These are phyloP conservation scores for Penicillium digitatum DNA, from an alignment of 2,329 filamentous ascomycete genomes.

Conservation along the genomic window DNA sequence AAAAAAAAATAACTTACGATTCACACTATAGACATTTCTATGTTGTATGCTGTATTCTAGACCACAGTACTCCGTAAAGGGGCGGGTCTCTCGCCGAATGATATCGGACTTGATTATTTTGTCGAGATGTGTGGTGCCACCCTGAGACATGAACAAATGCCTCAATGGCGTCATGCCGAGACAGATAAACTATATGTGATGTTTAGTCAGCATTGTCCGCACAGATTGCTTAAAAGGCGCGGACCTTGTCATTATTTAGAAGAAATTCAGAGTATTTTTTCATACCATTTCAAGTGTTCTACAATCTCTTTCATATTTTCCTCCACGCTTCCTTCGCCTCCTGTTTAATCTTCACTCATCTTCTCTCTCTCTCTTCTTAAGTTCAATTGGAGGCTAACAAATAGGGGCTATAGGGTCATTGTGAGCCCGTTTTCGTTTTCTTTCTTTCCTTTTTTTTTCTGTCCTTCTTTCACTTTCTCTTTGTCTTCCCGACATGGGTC, in stretches of 20 bases:
- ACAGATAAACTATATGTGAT: no score
- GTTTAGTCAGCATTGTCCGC: no score
- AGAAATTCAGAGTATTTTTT: no score
- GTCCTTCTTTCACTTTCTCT: background rate
- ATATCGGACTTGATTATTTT: conserved; percentile 23
- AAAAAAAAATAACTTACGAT: background rate
- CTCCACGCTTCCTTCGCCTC: conserved; percentile 4
- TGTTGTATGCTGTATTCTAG: conserved; percentile 4
- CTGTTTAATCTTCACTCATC: background rate
- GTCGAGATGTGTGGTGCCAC: no score
- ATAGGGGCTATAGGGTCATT: conserved; percentile 1
- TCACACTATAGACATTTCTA: no score
- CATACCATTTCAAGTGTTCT: no score
- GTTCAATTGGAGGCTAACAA: background rate
- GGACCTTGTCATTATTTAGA: no score
- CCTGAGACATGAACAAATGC: no score
- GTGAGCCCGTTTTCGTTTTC: background rate
- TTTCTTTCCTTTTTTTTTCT: background rate
- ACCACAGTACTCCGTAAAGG: background rate
- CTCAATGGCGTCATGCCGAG: no score
- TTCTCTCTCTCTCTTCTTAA: background rate
- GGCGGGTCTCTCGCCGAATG: conserved; percentile 22
- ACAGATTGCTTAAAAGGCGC: no score
- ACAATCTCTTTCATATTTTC: no score
- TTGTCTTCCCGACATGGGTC: conserved; percentile 44